These are phyloP conservation scores for Pezicula rhizophila DNA, from an alignment of 2,329 filamentous ascomycete species.

Conservation along the genomic window DNA sequence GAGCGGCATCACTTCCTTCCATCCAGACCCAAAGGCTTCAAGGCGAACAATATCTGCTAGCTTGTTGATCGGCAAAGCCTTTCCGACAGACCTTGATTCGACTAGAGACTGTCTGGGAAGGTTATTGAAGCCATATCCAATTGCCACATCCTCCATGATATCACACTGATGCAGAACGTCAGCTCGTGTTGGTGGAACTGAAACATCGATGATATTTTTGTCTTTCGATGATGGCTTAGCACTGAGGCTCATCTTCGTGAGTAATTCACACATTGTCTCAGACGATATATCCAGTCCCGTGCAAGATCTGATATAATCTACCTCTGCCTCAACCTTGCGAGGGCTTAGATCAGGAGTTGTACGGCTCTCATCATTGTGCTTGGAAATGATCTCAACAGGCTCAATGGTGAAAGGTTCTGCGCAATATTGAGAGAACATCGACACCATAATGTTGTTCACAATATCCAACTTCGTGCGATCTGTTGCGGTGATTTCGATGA, in stretches of 20 bases:
- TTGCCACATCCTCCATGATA: slow-evolving; percentile 97
- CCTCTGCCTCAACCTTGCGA: slow-evolving; percentile 71
- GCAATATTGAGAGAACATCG: slow-evolving; percentile 95
- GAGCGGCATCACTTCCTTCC: slow-evolving; percentile 92
- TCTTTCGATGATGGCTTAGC: slow-evolving; percentile 68
- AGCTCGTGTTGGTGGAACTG: slow-evolving; percentile 81
- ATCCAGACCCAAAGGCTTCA: slow-evolving; percentile 89
- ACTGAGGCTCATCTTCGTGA: slow-evolving; percentile 85
- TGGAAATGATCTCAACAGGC: slow-evolving; percentile 84
- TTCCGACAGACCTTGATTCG: slow-evolving; percentile 79
- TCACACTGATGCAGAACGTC: slow-evolving; percentile 96
- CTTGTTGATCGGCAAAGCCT: slow-evolving; percentile 88
- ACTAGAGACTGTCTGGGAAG: slow-evolving; percentile 82
- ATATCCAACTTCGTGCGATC: slow-evolving; percentile 96
- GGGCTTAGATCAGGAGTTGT: slow-evolving; percentile 76
- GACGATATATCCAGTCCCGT: slow-evolving; percentile 75
- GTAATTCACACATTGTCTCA: slow-evolving; percentile 68
- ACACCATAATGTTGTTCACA: slow-evolving; percentile 88
- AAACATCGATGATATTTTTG: slow-evolving; percentile 69
- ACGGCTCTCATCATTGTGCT: slow-evolving; percentile 80
- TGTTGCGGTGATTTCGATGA: slow-evolving; percentile 95
- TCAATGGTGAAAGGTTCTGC: slow-evolving; percentile 87
- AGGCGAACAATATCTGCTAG: slow-evolving; percentile 83
- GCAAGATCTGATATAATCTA: slow-evolving; percentile 90
- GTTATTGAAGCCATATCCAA: slow-evolving; percentile 96